Evolutionary conservation across 257 asterid species (phyloP), one percentile per base, ranked within the genome.

Genomic region (Solanum medicagineum): DNA sequence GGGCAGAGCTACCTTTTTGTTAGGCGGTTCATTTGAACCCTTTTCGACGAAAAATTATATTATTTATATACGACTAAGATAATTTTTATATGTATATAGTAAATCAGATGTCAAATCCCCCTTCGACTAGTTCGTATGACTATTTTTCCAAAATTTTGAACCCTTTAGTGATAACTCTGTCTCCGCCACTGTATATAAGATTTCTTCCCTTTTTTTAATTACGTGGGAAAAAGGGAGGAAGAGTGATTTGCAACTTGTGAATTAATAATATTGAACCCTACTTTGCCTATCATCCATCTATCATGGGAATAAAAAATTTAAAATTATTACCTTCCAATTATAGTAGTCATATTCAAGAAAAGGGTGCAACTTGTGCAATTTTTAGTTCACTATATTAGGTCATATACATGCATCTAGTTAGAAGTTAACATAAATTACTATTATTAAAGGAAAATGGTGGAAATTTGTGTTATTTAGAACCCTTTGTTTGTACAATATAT

Each of bases 321-420:
- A 74, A 66, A 49, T 2, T 75, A n/a, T 5, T 24, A 77, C 24
- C 47, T 24, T 77, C 45, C 83, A 77, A 77, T 77, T 51, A 26
- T 77, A 51, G 83, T 53, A 26, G 15, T 53, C 82, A 26, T 9
- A 15, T 49, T 53, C 42, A 22, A 36, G 42, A 15, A 51, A 77
- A 53, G 6, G 24, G 16, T 77, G 83, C 83, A 77, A 77, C 47
- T 77, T 77, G 83, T 51, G 63, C 62, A 77, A 26, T 15, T 51
- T 77, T 77, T 24, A 24, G 60, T 75, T n/a, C 59, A 12, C 14
- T 24, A 9, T 29, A 54, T 26, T 75, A 49, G 83, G 83, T 77
- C 63, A 26, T 77, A 22, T 24, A 77, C 26, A 75, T 75, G 82
- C 82, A 75, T 75, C 62, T 49, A 49, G 82, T 17, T 75, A 22